phyloP scores from a whole-genome alignment of 306 rosid species.

The Citrullus colocynthis region DNA sequence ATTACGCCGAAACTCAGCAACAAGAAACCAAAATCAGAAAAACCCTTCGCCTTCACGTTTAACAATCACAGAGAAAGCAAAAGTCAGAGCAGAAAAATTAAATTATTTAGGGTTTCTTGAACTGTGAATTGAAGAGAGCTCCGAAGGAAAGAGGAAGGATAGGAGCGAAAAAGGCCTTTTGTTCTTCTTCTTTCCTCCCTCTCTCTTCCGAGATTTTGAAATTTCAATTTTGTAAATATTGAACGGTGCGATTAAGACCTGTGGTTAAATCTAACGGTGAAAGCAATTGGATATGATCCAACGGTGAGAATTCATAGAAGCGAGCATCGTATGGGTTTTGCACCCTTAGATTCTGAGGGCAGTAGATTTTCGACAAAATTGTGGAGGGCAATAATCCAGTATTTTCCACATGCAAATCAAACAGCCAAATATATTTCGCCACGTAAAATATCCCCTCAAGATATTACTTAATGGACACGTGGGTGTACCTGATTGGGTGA shows the following conservation, averaged over 20 bases:
- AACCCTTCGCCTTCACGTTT: conserved; percentile 13
- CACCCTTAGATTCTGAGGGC: conserved; percentile 33
- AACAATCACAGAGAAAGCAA: not conserved
- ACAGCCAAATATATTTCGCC: not conserved
- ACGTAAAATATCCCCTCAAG: not conserved
- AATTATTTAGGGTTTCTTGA: conserved; percentile 10
- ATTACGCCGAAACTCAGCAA: conserved; percentile 21
- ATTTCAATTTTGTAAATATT: conserved; percentile 67
- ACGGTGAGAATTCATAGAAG: conserved; percentile 49
- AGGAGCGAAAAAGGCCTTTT: conserved; percentile 26
- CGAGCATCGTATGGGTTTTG: not conserved
- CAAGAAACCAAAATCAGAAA: conserved; percentile 14
- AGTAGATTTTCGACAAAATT: conserved; percentile 15
- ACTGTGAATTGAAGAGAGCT: conserved; percentile 15
- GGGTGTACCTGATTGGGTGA: not conserved
- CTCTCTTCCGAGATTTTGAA: conserved; percentile 89
- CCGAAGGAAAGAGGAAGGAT: conserved; percentile 14
- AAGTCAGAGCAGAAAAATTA: conserved; percentile 6
- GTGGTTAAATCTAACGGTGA: conserved; percentile 29
- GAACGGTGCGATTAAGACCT: conserved; percentile 41
- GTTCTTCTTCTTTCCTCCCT: conserved; percentile 64
- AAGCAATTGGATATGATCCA: not conserved
- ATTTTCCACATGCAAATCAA: not conserved
- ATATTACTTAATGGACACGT: not conserved
- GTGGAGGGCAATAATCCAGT: not conserved